These are phyloP conservation scores for Eucalyptus regnans DNA, from an alignment of 345 rosid species.

Conservation along the genomic window DNA sequence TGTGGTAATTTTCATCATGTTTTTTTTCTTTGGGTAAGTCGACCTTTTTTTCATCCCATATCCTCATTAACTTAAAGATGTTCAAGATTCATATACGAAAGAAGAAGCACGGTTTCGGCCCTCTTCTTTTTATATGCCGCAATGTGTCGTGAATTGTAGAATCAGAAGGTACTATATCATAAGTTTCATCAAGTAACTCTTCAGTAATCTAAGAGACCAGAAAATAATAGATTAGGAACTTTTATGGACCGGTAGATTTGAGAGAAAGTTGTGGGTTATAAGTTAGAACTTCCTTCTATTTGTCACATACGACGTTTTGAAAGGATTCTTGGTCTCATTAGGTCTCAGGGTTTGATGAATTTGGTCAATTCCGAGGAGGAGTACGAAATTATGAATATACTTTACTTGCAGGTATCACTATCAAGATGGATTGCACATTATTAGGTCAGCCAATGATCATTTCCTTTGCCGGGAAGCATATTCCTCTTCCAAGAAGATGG, in stretches of 20 bases:
- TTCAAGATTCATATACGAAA: not conserved
- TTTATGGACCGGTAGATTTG: not conserved
- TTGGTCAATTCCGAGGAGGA: not conserved
- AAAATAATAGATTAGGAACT: not conserved
- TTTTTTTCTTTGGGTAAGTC: not conserved
- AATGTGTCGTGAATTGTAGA: accelerated
- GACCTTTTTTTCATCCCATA: too few relatives aligned
- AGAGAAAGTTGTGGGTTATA: not conserved
- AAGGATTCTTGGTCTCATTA: not conserved
- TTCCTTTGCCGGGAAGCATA: not conserved
- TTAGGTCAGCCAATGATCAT: not conserved
- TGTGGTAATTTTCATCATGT: not conserved
- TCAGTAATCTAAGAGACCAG: not conserved
- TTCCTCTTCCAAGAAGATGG: not conserved
- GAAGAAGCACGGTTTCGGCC: not conserved
- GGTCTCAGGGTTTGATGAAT: not conserved
- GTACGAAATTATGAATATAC: not conserved
- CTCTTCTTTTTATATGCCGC: accelerated
- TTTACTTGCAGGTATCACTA: not conserved
- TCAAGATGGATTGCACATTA: not conserved
- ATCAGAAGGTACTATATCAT: not conserved
- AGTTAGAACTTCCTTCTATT: not conserved
- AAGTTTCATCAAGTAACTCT: not conserved
- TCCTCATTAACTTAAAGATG: not conserved
- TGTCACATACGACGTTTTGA: not conserved